Conservation (phyloP, 2,329 filamentous ascomycete genomes). For the Pseudogymnoascus sp. region DNA sequence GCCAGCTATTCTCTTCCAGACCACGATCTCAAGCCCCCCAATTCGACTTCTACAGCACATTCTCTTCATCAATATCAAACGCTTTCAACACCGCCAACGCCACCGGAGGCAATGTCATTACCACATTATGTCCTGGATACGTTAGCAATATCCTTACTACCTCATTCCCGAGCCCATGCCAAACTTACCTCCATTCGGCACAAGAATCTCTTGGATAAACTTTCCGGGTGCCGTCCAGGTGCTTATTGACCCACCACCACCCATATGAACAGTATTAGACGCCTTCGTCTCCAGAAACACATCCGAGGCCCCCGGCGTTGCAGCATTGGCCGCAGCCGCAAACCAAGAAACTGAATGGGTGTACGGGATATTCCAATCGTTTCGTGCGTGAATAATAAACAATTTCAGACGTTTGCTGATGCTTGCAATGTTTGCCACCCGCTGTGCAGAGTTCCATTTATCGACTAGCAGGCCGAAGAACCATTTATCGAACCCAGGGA, state of each 20-base stretch:
- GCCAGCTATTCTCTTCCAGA: not conserved
- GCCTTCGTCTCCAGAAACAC: slow-evolving; percentile 29
- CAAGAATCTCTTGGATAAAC: slow-evolving; percentile 30
- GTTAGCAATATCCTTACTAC: slow-evolving; percentile 17
- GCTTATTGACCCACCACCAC: slow-evolving; percentile 29
- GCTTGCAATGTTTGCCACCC: slow-evolving; percentile 54
- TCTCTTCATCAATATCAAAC: slow-evolving; percentile 44
- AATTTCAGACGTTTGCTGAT: slow-evolving; percentile 54
- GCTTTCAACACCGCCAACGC: slow-evolving; percentile 58
- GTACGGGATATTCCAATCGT: slow-evolving; percentile 80
- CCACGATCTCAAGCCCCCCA: not conserved
- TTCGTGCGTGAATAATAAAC: slow-evolving; percentile 69
- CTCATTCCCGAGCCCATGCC: not conserved
- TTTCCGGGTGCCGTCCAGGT: slow-evolving; percentile 29
- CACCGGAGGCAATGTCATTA: slow-evolving; percentile 61
- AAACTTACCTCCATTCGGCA: slow-evolving; percentile 29
- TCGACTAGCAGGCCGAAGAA: slow-evolving; percentile 65
- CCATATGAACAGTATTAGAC: slow-evolving; percentile 28
- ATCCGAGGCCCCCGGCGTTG: slow-evolving; percentile 30
- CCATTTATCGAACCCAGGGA: slow-evolving; percentile 57
- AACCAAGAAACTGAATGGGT: slow-evolving; percentile 62
- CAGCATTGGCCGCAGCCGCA: slow-evolving; percentile 50
- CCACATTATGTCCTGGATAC: slow-evolving; percentile 58
- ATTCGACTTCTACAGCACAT: slow-evolving; percentile 12
- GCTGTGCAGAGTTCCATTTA: slow-evolving; percentile 67